Evolutionary conservation across 768 basidiomycete genomes (phyloP), one percentile per base, ranked within the genome.

Genomic region (Suillus paluster): DNA sequence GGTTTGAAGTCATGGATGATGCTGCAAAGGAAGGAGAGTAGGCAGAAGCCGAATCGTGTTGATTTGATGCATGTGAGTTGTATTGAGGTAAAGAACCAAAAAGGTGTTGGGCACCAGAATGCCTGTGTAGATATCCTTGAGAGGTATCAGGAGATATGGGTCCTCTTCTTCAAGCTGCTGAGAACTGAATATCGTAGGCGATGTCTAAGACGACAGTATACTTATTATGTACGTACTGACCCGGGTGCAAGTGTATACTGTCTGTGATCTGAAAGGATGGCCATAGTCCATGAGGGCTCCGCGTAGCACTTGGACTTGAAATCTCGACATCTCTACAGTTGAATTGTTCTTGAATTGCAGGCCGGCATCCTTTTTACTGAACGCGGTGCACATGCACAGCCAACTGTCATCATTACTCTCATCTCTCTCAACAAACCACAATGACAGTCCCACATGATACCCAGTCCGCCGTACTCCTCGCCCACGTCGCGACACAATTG

Each of bases 401-500:
- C 19, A 33, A 50, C 30, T n/a, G 19, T 21, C 5, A 19, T 55
- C 36, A 50, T n/a, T 38, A 23, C 36, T 6, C 56, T 45, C 59
- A 36, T 19, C 44, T 39, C 38, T 38, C 33, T 15, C 34, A 46
- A n/a, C n/a, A 19, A 12, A 21, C 27, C 27, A 61, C 38, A 4
- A 74, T 76, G 73, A 64, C 73, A 4, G 36, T 48, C 41, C 58
- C 71, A 27, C 67, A 66, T 9, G 68, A 78, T 50, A 63, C 65
- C 34, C 70, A 73, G 41, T 62, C 69, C 2, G 68, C 79, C 6
- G 86, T 84, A 34, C 78, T 89, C 41, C 78, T 91, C 2, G 79
- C 83, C 1, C 90, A 88, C 67, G 74, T 90, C 61, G 71, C 87
- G 58, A 78, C 79, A 56, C 86, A 86, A 65, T 78, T 88, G 53